Conservation (phyloP, 1,284 basidiomycete genomes). For the Cryptococcus floricola region DNA sequence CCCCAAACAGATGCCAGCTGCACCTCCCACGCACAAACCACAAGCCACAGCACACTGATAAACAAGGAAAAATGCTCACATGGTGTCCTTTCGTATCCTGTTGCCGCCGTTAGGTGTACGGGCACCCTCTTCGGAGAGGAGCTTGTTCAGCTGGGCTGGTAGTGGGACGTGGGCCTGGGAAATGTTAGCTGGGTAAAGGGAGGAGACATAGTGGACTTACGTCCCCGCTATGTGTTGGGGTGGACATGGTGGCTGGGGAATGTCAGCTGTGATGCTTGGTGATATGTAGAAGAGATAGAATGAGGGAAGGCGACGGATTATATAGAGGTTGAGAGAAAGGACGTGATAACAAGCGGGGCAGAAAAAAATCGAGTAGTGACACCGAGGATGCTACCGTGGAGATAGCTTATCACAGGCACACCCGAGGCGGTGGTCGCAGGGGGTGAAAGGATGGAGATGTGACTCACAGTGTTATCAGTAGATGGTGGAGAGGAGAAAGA, state of each 20-base stretch:
- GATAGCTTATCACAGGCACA: background rate
- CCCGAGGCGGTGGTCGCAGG: too few relatives aligned
- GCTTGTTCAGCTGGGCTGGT: slow-evolving; percentile 23
- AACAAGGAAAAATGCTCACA: slow-evolving; percentile 21
- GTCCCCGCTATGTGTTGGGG: background rate
- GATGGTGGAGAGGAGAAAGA: too few relatives aligned
- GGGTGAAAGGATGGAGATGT: too few relatives aligned
- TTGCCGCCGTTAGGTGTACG: slow-evolving; percentile 12
- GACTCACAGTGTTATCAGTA: too few relatives aligned
- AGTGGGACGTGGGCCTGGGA: slow-evolving; percentile 19
- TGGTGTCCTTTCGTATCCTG: slow-evolving; percentile 41
- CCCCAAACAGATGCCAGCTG: too few relatives aligned
- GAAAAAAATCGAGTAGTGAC: too few relatives aligned
- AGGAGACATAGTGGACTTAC: background rate
- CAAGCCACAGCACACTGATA: background rate
- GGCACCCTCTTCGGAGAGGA: slow-evolving; percentile 17
- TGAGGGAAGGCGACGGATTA: background rate
- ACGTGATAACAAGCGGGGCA: background rate
- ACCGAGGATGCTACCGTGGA: background rate
- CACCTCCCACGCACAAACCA: too few relatives aligned
- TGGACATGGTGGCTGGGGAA: background rate
- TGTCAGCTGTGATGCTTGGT: background rate
- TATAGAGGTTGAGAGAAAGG: background rate
- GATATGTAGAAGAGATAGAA: background rate
- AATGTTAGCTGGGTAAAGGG: background rate